Evolutionary conservation across 1,139 yeast genomes (phyloP).

Genomic region (Hyphopichia pseudoburtonii): DNA sequence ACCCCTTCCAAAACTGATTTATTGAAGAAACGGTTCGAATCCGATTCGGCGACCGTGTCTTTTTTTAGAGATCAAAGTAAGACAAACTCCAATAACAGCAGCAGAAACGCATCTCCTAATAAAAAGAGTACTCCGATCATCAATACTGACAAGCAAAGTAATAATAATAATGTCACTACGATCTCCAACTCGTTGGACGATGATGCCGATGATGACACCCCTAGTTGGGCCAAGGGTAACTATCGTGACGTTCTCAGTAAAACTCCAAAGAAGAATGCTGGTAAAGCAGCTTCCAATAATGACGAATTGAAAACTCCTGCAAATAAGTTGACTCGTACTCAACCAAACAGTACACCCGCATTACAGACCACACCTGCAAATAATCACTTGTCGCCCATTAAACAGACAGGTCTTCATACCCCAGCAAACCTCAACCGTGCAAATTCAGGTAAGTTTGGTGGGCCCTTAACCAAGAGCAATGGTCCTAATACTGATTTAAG

Average conservation of each 20-base stretch:
- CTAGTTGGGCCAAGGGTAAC: slow-evolving; percentile 24
- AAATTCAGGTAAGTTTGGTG: slow-evolving; percentile 2
- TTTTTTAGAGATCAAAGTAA: slow-evolving; percentile 36
- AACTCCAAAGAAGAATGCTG: slow-evolving; percentile 3
- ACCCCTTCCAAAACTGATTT: slow-evolving; percentile 31
- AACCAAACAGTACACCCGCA: slow-evolving; percentile 1
- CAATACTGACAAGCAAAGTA: slow-evolving; percentile 15
- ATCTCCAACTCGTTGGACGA: not conserved
- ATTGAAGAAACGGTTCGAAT: slow-evolving; percentile 38
- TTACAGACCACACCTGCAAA: not conserved
- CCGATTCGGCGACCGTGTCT: slow-evolving; percentile 47
- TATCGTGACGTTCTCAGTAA: slow-evolving; percentile 8
- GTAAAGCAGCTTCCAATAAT: not conserved
- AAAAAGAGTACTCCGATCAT: slow-evolving; percentile 11
- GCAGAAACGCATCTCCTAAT: slow-evolving; percentile 22
- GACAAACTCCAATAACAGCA: slow-evolving; percentile 19
- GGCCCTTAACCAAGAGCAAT: not conserved
- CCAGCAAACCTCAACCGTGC: not conserved
- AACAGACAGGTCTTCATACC: not conserved
- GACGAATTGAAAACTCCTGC: slow-evolving; percentile 3
- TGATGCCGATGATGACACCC: slow-evolving; percentile 16
- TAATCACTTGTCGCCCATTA: not conserved
- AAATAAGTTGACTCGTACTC: not conserved
- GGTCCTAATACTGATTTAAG: slow-evolving; percentile 1
- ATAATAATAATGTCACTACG: slow-evolving; percentile 4